These are phyloP conservation scores for Dryadomyces quercivorus DNA, from an alignment of 2,329 filamentous ascomycete genomes.

Conservation along the genomic window DNA sequence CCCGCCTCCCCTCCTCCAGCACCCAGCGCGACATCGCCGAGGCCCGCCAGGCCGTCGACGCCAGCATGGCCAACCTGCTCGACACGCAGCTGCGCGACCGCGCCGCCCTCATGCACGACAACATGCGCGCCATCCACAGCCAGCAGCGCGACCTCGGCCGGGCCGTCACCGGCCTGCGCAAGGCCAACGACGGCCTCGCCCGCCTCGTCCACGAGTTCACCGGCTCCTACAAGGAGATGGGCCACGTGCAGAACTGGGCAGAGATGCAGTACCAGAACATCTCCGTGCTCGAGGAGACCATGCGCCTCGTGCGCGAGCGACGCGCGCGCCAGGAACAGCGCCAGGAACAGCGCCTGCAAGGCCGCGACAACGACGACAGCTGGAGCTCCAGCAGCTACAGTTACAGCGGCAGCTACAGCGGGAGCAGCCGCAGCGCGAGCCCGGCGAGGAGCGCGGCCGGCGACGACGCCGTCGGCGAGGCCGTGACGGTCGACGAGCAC, in stretches of 20 bases:
- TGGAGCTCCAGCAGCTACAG: conserved; percentile 17
- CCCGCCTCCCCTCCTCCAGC: conserved; percentile 27
- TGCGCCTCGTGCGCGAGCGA: conserved; percentile 37
- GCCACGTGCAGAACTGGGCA: conserved; percentile 78
- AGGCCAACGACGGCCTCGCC: conserved; percentile 54
- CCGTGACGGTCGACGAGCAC: not conserved
- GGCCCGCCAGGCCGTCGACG: conserved; percentile 46
- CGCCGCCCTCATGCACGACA: conserved; percentile 56
- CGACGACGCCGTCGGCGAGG: not conserved
- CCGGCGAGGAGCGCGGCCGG: not conserved
- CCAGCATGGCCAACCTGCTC: conserved; percentile 56
- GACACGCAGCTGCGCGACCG: conserved; percentile 57
- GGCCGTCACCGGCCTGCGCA: conserved; percentile 46
- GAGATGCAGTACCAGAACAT: conserved; percentile 65
- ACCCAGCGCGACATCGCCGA: conserved; percentile 38
- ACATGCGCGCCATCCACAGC: conserved; percentile 49
- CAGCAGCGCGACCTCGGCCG: conserved; percentile 56
- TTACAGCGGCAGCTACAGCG: conserved; percentile 13
- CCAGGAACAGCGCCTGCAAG: not conserved
- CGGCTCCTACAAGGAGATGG: conserved; percentile 61
- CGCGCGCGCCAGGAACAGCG: conserved; percentile 2
- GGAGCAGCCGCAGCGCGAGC: conserved; percentile 16
- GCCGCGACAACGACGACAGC: conserved; percentile 4
- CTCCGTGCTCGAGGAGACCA: conserved; percentile 50
- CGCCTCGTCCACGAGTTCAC: conserved; percentile 51